These are phyloP conservation scores for Rhizophagus sp. DNA, from an alignment of 192 early-diverging fungal genomes.

Conservation along the genomic window DNA sequence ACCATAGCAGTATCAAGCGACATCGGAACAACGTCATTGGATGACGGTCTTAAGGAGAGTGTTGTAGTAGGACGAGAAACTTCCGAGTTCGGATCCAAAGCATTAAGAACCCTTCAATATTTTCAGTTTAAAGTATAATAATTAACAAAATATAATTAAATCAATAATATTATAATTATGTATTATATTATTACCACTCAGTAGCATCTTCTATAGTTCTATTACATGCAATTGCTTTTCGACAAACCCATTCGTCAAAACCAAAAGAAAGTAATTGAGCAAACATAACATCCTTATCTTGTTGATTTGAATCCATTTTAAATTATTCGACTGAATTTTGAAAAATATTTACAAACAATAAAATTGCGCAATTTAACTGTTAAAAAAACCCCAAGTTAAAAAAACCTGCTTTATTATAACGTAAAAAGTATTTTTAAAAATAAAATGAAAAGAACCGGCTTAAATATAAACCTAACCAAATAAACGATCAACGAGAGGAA, in stretches of 20 bases:
- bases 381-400: no score
- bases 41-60: background rate
- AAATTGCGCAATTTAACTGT: no score
- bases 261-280: slow-evolving; percentile 8
- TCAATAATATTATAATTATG: background rate
- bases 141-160: background rate
- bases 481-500: no score
- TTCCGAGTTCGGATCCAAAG: background rate
- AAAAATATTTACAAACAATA: no score
- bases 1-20: no score
- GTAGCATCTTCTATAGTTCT: background rate
- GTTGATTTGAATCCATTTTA: background rate
- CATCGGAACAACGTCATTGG: background rate
- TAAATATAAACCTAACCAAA: no score
- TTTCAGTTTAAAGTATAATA: background rate
- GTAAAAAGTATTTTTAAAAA: no score
- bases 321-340: background rate
- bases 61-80: background rate
- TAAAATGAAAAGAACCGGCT: no score
- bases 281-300: background rate
- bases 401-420: no score
- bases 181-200: background rate
- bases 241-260: slow-evolving; percentile 11
- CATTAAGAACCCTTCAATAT: background rate
- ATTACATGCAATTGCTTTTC: background rate